A percentile compares a stretch with the other conserved stretches of the same genome.
phyloP scores from a whole-genome alignment of 352 stramenopile genomes.

The Globisporangium okanoganense region DNA sequence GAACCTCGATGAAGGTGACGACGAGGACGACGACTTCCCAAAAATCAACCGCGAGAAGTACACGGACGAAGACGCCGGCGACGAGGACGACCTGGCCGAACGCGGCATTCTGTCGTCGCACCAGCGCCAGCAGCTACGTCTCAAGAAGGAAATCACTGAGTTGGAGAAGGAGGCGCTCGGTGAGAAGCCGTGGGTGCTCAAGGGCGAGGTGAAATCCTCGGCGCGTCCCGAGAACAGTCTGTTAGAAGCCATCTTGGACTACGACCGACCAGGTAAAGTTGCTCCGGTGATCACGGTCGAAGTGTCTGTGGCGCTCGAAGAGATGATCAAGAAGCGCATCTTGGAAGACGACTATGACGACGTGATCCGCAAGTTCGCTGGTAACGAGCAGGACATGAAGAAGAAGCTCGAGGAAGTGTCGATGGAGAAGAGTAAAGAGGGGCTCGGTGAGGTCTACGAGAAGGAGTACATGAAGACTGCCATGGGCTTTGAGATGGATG shows the following conservation, averaged over 20 bases:
- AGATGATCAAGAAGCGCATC: constrained; percentile 94
- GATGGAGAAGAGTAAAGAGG: constrained; percentile 90
- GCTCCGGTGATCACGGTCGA: constrained; percentile 91
- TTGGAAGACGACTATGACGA: constrained; percentile 95
- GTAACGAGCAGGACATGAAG: constrained; percentile 71
- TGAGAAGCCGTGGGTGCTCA: constrained; percentile 93
- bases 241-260: constrained; percentile 91
- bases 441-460: constrained; percentile 93
- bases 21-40: constrained; percentile 52
- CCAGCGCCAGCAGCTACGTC: constrained; percentile 55
- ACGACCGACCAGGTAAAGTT: constrained; percentile 90
- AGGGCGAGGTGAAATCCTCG: constrained; percentile 86
- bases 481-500: constrained; percentile 90
- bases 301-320: constrained; percentile 89
- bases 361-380: constrained; percentile 87
- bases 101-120: constrained; percentile 80
- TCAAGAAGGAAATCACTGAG: constrained; percentile 84
- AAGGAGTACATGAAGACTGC: constrained; percentile 95
- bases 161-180: constrained; percentile 87
- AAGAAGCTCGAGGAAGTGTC: constrained; percentile 91
- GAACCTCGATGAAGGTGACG: constrained; percentile 35
- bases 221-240: constrained; percentile 92
- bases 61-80: constrained; percentile 53
- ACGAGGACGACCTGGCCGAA: constrained; percentile 71
- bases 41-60: constrained; percentile 43